Evolutionary conservation across 108 stramenopile species (phyloP).

Genomic region (Pseudonitzschia pungens): DNA sequence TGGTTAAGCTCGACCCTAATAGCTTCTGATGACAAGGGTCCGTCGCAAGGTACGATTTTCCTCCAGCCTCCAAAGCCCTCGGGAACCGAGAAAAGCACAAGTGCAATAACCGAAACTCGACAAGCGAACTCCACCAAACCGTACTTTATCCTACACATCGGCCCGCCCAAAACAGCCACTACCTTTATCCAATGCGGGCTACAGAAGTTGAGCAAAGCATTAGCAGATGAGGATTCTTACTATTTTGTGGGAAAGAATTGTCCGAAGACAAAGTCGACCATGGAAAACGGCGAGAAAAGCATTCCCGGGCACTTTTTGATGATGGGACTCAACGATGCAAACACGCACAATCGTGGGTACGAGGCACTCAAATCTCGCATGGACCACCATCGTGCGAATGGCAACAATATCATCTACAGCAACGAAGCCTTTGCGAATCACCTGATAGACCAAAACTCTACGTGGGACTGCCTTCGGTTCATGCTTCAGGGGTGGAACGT

Average conservation of each 20-base stretch:
- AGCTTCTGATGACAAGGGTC: background rate
- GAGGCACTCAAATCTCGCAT: slow-evolving; percentile 14
- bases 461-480: slow-evolving; percentile 19
- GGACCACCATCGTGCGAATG: slow-evolving; percentile 15
- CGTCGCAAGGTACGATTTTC: background rate
- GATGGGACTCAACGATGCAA: slow-evolving; percentile 25
- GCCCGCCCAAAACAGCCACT: slow-evolving; percentile 34
- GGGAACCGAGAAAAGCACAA: background rate
- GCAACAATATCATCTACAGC: slow-evolving; percentile 26
- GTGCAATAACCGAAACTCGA: background rate
- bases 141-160: slow-evolving; percentile 27
- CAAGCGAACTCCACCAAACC: slow-evolving; percentile 6
- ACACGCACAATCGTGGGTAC: slow-evolving; percentile 17
- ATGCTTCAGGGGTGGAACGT: slow-evolving; percentile 29
- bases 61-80: background rate
- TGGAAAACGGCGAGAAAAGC: slow-evolving; percentile 19
- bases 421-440: slow-evolving; percentile 27
- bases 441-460: slow-evolving; percentile 10
- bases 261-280: background rate
- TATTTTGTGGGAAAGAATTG: slow-evolving; percentile 27
- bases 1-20: background rate
- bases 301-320: slow-evolving; percentile 25
- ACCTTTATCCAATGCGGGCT: slow-evolving; percentile 28
- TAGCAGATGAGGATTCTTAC: slow-evolving; percentile 21
- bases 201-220: slow-evolving; percentile 1